Conservation (phyloP, 1,284 basidiomycete genomes). For the Phellopilus nigrolimitatus region DNA sequence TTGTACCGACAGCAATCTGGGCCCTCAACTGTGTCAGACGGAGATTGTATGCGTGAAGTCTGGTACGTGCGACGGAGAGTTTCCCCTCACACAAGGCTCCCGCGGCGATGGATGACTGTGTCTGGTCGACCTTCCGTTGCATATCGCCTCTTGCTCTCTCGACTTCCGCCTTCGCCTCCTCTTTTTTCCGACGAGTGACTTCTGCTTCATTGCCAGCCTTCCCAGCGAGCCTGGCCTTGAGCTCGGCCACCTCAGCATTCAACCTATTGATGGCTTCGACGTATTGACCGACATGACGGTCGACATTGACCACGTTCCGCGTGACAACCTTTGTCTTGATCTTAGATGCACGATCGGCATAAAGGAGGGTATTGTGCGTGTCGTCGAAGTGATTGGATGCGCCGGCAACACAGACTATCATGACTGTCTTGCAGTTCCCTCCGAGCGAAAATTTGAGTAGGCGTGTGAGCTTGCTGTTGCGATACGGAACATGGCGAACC, state of each 20-base stretch:
- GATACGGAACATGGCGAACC: constrained; percentile 86
- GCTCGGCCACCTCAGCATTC: constrained; percentile 77
- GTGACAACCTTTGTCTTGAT: constrained; percentile 94
- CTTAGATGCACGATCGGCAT: constrained; percentile 93
- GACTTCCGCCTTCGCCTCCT: constrained; percentile 64
- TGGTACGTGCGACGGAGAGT: constrained; percentile 70
- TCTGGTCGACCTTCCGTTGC: constrained; percentile 62
- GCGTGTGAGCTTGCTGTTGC: constrained; percentile 95
- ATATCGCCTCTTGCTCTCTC: constrained; percentile 68
- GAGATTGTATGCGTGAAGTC: constrained; percentile 58
- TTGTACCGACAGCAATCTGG: constrained; percentile 33
- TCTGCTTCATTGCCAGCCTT: constrained; percentile 61
- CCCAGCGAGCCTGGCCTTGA: constrained; percentile 80
- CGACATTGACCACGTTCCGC: constrained; percentile 89
- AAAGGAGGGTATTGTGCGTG: constrained; percentile 94
- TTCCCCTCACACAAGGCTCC: constrained; percentile 76
- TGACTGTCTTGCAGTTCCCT: constrained; percentile 96
- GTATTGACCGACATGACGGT: constrained; percentile 90
- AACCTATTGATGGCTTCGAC: constrained; percentile 90
- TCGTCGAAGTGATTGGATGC: constrained; percentile 95
- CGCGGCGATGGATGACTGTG: constrained; percentile 63
- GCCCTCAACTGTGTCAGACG: constrained; percentile 66
- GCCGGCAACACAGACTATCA: constrained; percentile 95
- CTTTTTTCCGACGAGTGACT: constrained; percentile 56
- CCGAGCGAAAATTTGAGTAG: constrained; percentile 94